These are phyloP conservation scores for Apiospora hydei DNA, from an alignment of 2,329 filamentous ascomycete genomes.

Conservation along the genomic window DNA sequence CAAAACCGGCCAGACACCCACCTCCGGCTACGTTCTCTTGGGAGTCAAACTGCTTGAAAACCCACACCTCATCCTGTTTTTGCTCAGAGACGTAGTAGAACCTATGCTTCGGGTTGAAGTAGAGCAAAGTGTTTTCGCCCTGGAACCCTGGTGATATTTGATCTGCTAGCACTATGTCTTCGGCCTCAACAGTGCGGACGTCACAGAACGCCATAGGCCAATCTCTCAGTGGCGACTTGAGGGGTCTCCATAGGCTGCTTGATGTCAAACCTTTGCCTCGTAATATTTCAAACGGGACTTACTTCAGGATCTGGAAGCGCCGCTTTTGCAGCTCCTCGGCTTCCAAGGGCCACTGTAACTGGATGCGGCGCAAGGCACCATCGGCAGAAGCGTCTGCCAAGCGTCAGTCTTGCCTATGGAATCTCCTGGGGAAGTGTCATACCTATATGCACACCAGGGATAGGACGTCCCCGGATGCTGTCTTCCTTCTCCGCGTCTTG, in stretches of 20 bases:
- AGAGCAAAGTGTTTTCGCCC: neutral
- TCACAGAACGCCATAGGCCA: neutral
- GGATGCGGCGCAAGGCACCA: neutral
- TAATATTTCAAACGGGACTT: neutral
- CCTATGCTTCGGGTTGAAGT: neutral
- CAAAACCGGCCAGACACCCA: neutral
- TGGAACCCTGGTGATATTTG: neutral
- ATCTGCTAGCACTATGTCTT: neutral
- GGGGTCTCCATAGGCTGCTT: neutral
- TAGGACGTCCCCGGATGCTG: too few relatives aligned
- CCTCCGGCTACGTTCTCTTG: neutral
- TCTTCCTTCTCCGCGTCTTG: too few relatives aligned
- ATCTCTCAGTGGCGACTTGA: neutral
- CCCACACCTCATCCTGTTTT: neutral
- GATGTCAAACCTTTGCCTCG: neutral
- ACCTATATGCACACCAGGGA: too few relatives aligned
- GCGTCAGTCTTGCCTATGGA: too few relatives aligned
- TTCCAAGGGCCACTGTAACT: neutral
- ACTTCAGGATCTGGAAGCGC: neutral
- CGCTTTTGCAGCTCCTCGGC: neutral
- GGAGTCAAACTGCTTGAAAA: neutral
- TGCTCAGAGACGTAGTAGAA: neutral
- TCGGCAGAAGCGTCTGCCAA: too few relatives aligned
- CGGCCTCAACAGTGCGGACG: neutral
- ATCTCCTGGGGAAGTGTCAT: too few relatives aligned